A percentile compares a stretch with the other conserved stretches of the same genome.
These are phyloP conservation scores for Penicillium sp. DNA, from an alignment of 2,329 filamentous ascomycete genomes.

Conservation along the genomic window DNA sequence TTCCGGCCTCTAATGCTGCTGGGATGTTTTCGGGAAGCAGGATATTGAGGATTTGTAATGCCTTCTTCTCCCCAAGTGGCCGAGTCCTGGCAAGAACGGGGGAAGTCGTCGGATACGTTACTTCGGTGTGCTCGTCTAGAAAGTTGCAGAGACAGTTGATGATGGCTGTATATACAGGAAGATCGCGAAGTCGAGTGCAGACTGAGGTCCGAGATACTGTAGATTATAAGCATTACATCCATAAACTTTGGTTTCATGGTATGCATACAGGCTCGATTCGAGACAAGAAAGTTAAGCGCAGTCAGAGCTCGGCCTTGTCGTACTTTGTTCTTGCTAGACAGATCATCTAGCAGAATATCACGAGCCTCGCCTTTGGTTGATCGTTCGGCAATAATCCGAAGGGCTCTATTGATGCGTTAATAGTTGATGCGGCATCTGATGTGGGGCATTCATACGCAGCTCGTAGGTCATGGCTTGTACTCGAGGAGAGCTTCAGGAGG, in stretches of 20 bases:
- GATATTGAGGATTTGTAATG: conserved; percentile 56
- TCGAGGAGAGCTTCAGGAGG: conserved; percentile 65
- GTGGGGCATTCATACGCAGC: conserved; percentile 57
- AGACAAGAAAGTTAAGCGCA: conserved; percentile 45
- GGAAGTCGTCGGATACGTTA: conserved; percentile 35
- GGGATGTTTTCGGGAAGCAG: conserved; percentile 61
- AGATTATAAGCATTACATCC: neutral
- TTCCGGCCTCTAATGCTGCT: conserved; percentile 59
- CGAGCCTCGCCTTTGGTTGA: conserved; percentile 42
- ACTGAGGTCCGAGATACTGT: conserved; percentile 39
- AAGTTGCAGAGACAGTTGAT: conserved; percentile 45
- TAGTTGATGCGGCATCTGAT: conserved; percentile 53
- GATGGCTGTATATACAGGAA: conserved; percentile 39
- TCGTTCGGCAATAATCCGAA: conserved; percentile 49
- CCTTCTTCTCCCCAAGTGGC: conserved; percentile 44
- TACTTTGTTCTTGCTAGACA: conserved; percentile 40
- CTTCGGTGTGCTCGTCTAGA: conserved; percentile 38
- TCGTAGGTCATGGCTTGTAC: conserved; percentile 71
- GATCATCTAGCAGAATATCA: conserved; percentile 42
- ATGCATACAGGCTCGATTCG: conserved; percentile 38
- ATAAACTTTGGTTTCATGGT: neutral
- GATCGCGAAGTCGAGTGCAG: conserved; percentile 35
- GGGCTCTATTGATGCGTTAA: conserved; percentile 40
- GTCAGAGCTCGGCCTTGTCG: conserved; percentile 43
- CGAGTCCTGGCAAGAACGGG: conserved; percentile 42